Evolutionary conservation across 2,329 filamentous ascomycete genomes (phyloP).

Genomic region (Diplodia mutila): DNA sequence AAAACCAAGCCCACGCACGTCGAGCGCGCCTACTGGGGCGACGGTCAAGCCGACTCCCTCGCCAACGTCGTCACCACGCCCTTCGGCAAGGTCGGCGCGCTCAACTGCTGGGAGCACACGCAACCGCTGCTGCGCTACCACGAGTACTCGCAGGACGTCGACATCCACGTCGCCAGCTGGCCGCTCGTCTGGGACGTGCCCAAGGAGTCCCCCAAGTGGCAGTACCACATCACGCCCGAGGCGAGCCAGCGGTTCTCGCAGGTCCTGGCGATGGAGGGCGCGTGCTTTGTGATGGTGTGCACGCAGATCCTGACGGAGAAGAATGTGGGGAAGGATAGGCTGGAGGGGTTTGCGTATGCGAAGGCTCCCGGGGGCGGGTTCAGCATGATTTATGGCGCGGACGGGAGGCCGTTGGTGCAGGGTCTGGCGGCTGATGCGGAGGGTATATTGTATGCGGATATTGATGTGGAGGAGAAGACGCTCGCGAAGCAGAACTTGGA

Average conservation of each 20-base stretch:
- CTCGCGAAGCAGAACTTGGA: constrained; percentile 51
- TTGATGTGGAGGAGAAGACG: constrained; percentile 52
- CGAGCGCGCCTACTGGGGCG: constrained; percentile 50
- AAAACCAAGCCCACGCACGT: constrained; percentile 52
- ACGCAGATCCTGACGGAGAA: constrained; percentile 53
- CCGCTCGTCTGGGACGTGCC: constrained; percentile 47
- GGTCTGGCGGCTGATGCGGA: constrained; percentile 48
- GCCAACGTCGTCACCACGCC: constrained; percentile 39
- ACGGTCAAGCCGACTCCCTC: constrained; percentile 41
- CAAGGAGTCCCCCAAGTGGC: constrained; percentile 47
- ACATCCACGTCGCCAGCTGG: constrained; percentile 49
- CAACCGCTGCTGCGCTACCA: constrained; percentile 50
- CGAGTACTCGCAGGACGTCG: constrained; percentile 43
- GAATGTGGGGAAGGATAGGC: constrained; percentile 48
- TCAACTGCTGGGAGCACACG: constrained; percentile 49
- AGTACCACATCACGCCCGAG: constrained; percentile 57
- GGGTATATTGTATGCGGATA: constrained; percentile 55
- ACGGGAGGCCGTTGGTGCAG: constrained; percentile 53
- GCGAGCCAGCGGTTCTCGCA: constrained; percentile 57
- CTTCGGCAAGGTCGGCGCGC: constrained; percentile 39
- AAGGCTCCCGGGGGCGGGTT: constrained; percentile 49
- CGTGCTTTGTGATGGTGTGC: constrained; percentile 58
- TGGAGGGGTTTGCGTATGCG: constrained; percentile 48
- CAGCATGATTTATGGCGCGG: constrained; percentile 57
- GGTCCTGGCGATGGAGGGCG: constrained; percentile 61